A percentile compares a stretch with the other conserved stretches of the same genome.
These are phyloP conservation scores for Elongisporangium prolatum DNA, from an alignment of 352 stramenopile genomes.

Conservation along the genomic window DNA sequence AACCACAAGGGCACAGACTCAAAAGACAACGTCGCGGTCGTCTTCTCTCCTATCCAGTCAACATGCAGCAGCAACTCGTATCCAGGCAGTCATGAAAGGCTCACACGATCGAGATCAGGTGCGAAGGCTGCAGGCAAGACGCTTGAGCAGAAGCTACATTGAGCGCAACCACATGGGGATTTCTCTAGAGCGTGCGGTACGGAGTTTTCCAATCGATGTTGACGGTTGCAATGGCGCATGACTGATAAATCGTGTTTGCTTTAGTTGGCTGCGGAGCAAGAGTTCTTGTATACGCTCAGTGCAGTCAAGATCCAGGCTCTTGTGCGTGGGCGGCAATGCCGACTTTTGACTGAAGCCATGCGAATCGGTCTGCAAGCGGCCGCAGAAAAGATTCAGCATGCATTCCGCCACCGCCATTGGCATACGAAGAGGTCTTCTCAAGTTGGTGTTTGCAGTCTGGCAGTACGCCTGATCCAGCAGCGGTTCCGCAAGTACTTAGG, in stretches of 20 bases:
- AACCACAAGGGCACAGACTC: background rate
- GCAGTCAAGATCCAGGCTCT: conserved; percentile 62
- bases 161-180: conserved; percentile 48
- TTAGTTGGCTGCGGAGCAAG: conserved; percentile 24
- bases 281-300: conserved; percentile 42
- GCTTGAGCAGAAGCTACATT: conserved; percentile 59
- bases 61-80: conserved; percentile 21
- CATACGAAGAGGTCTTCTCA: conserved; percentile 4
- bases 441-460: conserved; percentile 40
- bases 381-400: conserved; percentile 39
- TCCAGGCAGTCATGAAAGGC: conserved; percentile 34
- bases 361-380: conserved; percentile 38
- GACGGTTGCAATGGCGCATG: background rate
- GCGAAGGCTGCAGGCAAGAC: conserved; percentile 19
- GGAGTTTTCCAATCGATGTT: conserved; percentile 2
- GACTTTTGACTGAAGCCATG: conserved; percentile 39
- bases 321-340: conserved; percentile 51
- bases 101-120: conserved; percentile 17
- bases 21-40: background rate
- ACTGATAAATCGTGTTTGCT: conserved; percentile 1
- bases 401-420: conserved; percentile 24
- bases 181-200: conserved; percentile 40
- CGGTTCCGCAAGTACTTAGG: conserved; percentile 25
- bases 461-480: conserved; percentile 44
- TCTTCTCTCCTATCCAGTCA: background rate